These are phyloP conservation scores for Tephrocybe sp. DNA, from an alignment of 768 basidiomycete species.

Conservation along the genomic window DNA sequence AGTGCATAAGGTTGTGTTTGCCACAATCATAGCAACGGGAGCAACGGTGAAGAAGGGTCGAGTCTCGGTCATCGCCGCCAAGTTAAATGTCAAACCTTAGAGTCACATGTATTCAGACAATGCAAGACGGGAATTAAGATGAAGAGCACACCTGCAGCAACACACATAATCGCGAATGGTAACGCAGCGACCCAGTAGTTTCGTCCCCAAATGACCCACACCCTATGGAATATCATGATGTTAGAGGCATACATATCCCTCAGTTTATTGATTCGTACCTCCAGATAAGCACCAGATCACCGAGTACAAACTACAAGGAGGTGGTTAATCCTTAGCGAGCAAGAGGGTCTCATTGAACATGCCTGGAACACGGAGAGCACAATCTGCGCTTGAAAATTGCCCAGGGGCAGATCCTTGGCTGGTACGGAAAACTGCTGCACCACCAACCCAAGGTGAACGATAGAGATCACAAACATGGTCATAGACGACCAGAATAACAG, in stretches of 20 bases:
- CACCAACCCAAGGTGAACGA: conserved; percentile 7
- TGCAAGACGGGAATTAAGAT: background rate
- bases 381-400: conserved; percentile 2
- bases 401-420: background rate
- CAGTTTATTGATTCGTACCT: conserved; percentile 1
- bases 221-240: background rate
- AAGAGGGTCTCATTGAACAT: background rate
- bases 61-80: conserved; percentile 1
- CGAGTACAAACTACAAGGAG: conserved; percentile 9
- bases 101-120: no score
- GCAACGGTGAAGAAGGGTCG: conserved; percentile 5
- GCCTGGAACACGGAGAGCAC: conserved; percentile 6
- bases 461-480: conserved; percentile 8
- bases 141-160: conserved; percentile 2
- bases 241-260: background rate
- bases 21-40: conserved; percentile 7
- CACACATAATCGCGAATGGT: conserved; percentile 5
- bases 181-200: conserved; percentile 7
- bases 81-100: conserved; percentile 6
- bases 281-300: conserved; percentile 15
- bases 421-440: conserved; percentile 5
- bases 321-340: background rate
- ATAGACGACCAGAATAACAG: conserved; percentile 7
- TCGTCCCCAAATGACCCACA: conserved; percentile 13
- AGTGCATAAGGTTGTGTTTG: conserved; percentile 9